Evolutionary conservation across 2,329 filamentous ascomycete genomes (phyloP), one percentile per base, ranked within the genome.

Genomic region (Hirsutella minnesotensis): DNA sequence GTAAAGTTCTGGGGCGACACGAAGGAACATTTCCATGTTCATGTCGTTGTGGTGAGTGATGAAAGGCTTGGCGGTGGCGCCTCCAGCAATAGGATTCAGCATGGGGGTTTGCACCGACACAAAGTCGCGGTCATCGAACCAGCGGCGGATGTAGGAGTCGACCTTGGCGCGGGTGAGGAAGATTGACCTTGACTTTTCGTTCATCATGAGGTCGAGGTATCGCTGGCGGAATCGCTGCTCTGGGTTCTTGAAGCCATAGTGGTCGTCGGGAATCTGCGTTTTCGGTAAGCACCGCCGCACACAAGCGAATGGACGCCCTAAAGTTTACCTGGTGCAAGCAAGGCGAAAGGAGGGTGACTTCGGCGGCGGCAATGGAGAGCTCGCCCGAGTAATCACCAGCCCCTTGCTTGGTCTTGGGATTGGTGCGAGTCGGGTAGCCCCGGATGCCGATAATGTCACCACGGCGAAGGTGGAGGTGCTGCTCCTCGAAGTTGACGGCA

Each of bases 151-250:
- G 60, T 87, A 95, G 47, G 77, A 80, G 59, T 94, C 79, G 57
- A 96, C 89, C 75, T 86, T 88, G 56, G 86, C 79, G 43, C 92
- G 79, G 33, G 85, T 88, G 56, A 87, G 74, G 63, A 96, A 85
- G 45, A 89, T 83, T 46, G 94, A 77, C 43, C 88, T 79, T 38
- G 84, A 86, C 48, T 74, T 74, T 57, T 94, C 85, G 67, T 98
- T 95, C 83, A 96, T 94, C 66, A 98, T 92, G 54, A 98, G 72
- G 64, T 98, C 92, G 41, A 98, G 79, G 63, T 95, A 94, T 46
- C 90, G 79, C 69, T 95, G 86, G 55, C 94, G 84, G 75, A 87
- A 89, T 47, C 92, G 80, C 65, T 89, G 84, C 66, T 98, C 92
- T 59, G 88, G 79, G 61, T 96, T 89, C 73, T 94, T 90, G 72